Evolutionary conservation across 495 filamentous ascomycete species (phyloP), one percentile per base, ranked within the genome.

Genomic region (Hyaloscypha hepaticicola): DNA sequence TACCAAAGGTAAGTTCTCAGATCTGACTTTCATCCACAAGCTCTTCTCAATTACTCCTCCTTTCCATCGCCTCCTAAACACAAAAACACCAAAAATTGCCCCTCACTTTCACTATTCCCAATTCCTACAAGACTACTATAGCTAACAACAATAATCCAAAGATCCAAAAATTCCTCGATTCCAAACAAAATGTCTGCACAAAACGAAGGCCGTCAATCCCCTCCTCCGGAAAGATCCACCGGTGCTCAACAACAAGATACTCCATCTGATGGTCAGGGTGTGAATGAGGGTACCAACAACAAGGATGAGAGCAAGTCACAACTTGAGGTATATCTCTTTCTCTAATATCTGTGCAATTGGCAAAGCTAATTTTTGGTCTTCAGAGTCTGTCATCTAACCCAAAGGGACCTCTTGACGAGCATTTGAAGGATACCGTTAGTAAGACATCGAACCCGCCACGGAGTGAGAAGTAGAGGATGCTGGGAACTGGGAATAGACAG

Each of bases 161-260:
- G 25, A 53, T 8, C 57, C 29, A 50, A 60, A 58, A 58, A 52
- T 53, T 27, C 12, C 57, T 52, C 51, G 68, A 74, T 0, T 19
- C 52, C 56, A 28, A 73, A 63, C 49, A 28, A 58, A 72, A 88
- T 88, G 87, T 87, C 87, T 62, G 77, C 79, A 27, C 78, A 77
- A 45, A 80, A 82, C 75, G 70, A 80, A 71, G 90, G 92, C 75
- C 88, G 87, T 69, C 86, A 97, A 74, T 98, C 94, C 11, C 94
- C 94, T 16, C 77, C 85, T 21, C 91, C 90, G 9, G 88, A 92
- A 78, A 56, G 70, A 56, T 89, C 90, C 72, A 73, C 81, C n/a
- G 85, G 82, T 59, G 73, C 77, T 31, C 93, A 97, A 76, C 77
- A 85, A 53, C 73, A 79, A 41, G 85, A 84, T 6, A 22, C 70